Evolutionary conservation across 441 rosid genomes (phyloP).

Genomic region (Hura crepitans): DNA sequence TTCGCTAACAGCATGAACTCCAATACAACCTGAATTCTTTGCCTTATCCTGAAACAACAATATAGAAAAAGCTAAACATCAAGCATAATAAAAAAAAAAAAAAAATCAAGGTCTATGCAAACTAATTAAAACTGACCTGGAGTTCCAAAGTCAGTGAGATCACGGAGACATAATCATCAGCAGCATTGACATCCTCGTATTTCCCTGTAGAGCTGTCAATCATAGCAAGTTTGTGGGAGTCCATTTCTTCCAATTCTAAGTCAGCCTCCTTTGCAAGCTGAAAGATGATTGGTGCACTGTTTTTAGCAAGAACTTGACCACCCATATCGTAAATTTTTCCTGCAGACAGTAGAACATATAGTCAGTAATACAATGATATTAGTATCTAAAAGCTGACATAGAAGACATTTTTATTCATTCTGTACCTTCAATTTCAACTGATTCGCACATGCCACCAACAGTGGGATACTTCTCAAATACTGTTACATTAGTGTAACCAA

Average conservation of each 20-base stretch:
- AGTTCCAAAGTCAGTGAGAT: slow-evolving; percentile 56
- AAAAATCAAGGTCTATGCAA: background rate
- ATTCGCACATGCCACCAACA: slow-evolving; percentile 73
- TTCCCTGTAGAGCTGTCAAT: slow-evolving; percentile 51
- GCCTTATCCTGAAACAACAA: slow-evolving; percentile 47
- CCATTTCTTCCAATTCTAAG: slow-evolving; percentile 58
- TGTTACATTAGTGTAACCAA: slow-evolving; percentile 53
- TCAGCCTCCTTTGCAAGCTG: slow-evolving; percentile 58
- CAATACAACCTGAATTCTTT: slow-evolving; percentile 43
- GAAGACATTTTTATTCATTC: background rate
- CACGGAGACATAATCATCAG: slow-evolving; percentile 62
- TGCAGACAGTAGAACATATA: slow-evolving; percentile 21
- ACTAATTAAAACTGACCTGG: slow-evolving; percentile 38
- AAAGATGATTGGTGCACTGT: slow-evolving; percentile 60
- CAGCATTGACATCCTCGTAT: slow-evolving; percentile 49
- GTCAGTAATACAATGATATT: background rate
- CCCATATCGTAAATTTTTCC: slow-evolving; percentile 66
- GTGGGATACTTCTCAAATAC: slow-evolving; percentile 57
- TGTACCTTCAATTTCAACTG: slow-evolving; percentile 64
- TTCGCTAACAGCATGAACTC: slow-evolving; percentile 62
- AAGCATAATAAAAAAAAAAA: too few relatives aligned
- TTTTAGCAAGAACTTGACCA: slow-evolving; percentile 74
- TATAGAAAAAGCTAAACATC: background rate
- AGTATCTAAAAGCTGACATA: background rate
- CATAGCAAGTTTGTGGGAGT: slow-evolving; percentile 59